A percentile compares a stretch with the other conserved stretches of the same genome.
Evolutionary conservation across 257 asterid species (phyloP).

Genomic region (Craterostigma plantagineum): DNA sequence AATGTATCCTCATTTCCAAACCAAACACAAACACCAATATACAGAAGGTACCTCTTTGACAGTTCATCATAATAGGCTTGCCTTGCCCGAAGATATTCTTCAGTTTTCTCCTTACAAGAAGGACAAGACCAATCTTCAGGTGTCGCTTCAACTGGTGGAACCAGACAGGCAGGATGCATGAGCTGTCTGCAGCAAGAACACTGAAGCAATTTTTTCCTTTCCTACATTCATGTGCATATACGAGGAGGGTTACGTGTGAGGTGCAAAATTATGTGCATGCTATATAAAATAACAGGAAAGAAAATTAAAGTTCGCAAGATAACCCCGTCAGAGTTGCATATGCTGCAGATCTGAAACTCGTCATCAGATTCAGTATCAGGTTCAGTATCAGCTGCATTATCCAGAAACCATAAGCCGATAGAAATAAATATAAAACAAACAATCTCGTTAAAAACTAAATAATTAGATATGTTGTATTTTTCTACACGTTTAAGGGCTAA

Average conservation of each 20-base stretch:
- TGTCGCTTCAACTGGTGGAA: conserved; percentile 70
- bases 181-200: conserved; percentile 82
- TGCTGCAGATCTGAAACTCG: conserved; percentile 82
- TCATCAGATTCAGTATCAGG: conserved; percentile 77
- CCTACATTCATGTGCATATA: conserved; percentile 27
- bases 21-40: no score
- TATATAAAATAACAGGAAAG: conserved; percentile 3
- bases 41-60: conserved; percentile 37
- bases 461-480: neutral
- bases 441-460: neutral
- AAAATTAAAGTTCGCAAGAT: conserved; percentile 2
- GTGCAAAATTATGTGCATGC: neutral
- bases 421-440: conserved; percentile 9
- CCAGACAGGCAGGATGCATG: conserved; percentile 66
- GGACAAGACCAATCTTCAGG: conserved; percentile 78
- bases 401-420: conserved; percentile 7
- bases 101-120: conserved; percentile 82
- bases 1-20: neutral
- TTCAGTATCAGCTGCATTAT: conserved; percentile 56
- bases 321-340: conserved; percentile 91
- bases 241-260: neutral
- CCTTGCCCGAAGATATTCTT: conserved; percentile 72
- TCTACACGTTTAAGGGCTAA: no score
- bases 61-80: conserved; percentile 57
- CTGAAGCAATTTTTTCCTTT: conserved; percentile 80